These are phyloP conservation scores for Limnomonas spitsbergensis DNA, from an alignment of 139 green algal genomes.

Conservation along the genomic window DNA sequence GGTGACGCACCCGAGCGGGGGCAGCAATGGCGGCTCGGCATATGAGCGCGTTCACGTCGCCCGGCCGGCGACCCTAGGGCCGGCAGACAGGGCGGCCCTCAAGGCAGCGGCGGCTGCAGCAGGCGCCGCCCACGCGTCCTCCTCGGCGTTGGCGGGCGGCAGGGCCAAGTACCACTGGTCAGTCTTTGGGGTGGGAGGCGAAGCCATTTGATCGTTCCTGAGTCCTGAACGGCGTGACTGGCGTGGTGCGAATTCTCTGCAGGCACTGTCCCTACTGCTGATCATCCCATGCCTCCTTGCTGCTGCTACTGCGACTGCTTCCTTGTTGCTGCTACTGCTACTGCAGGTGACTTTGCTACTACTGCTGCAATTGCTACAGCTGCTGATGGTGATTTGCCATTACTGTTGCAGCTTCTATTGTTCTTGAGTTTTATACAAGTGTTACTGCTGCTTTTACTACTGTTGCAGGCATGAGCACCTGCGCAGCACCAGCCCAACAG, in stretches of 20 bases:
- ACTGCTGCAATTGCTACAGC: not conserved
- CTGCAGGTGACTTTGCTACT: not conserved
- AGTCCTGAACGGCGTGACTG: too few species aligned
- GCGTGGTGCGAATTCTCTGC: too few species aligned
- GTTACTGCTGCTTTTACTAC: not conserved
- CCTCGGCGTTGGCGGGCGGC: not conserved
- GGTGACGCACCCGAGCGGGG: too few species aligned
- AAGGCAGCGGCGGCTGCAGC: not conserved
- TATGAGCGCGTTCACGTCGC: not conserved
- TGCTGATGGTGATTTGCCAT: not conserved
- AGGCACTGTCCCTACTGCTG: too few species aligned
- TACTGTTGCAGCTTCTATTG: not conserved
- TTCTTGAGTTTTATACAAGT: too few species aligned
- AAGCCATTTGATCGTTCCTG: too few species aligned
- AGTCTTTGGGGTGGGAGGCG: too few species aligned
- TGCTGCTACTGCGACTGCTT: too few species aligned
- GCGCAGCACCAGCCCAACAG: constrained; percentile 15
- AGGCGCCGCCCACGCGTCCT: too few species aligned
- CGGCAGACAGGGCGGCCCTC: not conserved
- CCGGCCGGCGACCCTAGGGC: not conserved
- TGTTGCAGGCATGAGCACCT: constrained; percentile 15
- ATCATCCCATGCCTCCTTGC: too few species aligned
- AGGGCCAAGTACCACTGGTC: not conserved
- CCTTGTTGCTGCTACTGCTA: too few species aligned
- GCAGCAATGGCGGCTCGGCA: too few species aligned